Evolutionary conservation across 305 asterid genomes (phyloP).

Genomic region (Fraxinus platypoda): DNA sequence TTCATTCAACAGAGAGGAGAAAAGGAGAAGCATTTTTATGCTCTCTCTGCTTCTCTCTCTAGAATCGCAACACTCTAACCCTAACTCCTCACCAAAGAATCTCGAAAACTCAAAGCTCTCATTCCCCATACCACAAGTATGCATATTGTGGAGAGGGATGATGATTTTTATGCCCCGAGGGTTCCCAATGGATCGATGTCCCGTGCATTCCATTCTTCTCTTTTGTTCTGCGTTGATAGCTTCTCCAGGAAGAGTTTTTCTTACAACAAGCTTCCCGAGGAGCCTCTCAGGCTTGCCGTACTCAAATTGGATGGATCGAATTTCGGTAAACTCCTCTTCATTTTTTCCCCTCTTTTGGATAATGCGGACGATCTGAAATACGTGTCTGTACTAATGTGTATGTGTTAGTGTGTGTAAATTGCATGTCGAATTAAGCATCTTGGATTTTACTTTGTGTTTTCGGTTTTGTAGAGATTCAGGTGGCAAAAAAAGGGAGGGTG

Average conservation of each 20-base stretch:
- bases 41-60: slow-evolving; percentile 20
- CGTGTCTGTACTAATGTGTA: not conserved
- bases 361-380: not conserved
- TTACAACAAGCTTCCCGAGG: slow-evolving; percentile 51
- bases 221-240: slow-evolving; percentile 27
- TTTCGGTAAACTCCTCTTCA: slow-evolving; percentile 44
- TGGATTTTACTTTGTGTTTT: not conserved
- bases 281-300: slow-evolving; percentile 59
- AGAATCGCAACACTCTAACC: slow-evolving; percentile 42
- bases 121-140: slow-evolving; percentile 18
- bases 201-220: slow-evolving; percentile 30
- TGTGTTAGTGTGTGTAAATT: not conserved
- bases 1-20: not conserved
- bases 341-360: not conserved
- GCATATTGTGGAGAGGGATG: slow-evolving; percentile 37
- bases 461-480: slow-evolving; percentile 59
- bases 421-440: not conserved
- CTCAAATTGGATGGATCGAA: slow-evolving; percentile 75
- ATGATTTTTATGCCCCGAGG: slow-evolving; percentile 34
- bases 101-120: slow-evolving; percentile 8
- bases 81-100: slow-evolving; percentile 47
- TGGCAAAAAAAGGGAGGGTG: slow-evolving; percentile 55
- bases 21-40: not conserved
- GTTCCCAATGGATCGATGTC: slow-evolving; percentile 46
- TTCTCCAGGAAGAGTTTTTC: slow-evolving; percentile 42